These are phyloP conservation scores for Balansia obtecta DNA, from an alignment of 2,329 filamentous ascomycete species.

Conservation along the genomic window DNA sequence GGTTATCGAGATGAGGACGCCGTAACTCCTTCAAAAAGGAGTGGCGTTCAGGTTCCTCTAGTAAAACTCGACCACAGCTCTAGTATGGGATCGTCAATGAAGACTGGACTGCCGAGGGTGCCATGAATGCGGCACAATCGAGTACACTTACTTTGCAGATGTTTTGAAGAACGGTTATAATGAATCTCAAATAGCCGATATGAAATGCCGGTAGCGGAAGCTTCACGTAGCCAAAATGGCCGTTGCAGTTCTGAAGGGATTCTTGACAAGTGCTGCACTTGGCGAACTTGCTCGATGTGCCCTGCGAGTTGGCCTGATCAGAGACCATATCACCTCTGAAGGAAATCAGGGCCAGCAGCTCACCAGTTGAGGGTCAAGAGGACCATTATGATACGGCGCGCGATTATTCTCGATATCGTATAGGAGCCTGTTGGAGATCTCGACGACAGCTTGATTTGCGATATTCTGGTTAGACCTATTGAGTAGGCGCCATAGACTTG, in stretches of 20 bases:
- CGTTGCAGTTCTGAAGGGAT: constrained; percentile 72
- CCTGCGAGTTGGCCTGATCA: constrained; percentile 28
- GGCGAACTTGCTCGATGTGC: constrained; percentile 73
- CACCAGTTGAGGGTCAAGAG: constrained; percentile 71
- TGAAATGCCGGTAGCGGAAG: constrained; percentile 89
- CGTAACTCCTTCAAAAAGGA: constrained; percentile 69
- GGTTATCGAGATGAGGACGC: constrained; percentile 71
- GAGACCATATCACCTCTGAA: not conserved
- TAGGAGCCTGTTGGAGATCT: constrained; percentile 85
- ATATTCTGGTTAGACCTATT: constrained; percentile 80
- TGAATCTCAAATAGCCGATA: constrained; percentile 89
- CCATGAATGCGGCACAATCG: not conserved
- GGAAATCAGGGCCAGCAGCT: constrained; percentile 6
- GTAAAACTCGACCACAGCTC: constrained; percentile 68
- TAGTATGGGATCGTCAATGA: not conserved
- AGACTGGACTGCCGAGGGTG: not conserved
- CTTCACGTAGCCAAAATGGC: constrained; percentile 89
- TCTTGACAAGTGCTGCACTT: constrained; percentile 76
- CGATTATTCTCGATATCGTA: constrained; percentile 81
- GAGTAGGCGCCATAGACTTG: not conserved
- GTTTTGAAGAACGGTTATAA: constrained; percentile 81
- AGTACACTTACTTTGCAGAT: constrained; percentile 61
- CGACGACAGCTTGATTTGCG: constrained; percentile 85
- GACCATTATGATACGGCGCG: constrained; percentile 66
- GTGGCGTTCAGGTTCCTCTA: constrained; percentile 69